A percentile compares a stretch with the other conserved stretches of the same genome.
Evolutionary conservation across 257 asterid species (phyloP).

Genomic region (Echites panduratus): DNA sequence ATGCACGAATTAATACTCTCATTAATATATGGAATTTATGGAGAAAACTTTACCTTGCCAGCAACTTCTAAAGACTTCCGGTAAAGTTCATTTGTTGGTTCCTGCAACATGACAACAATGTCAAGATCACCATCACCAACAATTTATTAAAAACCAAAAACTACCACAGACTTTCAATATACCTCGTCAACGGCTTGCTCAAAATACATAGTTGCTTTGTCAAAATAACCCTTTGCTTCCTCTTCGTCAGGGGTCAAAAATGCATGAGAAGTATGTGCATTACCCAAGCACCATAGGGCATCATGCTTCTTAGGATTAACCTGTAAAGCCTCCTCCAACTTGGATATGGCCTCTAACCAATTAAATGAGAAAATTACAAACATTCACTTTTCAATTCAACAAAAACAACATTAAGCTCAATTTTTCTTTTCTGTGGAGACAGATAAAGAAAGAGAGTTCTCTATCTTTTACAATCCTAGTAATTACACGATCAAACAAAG

Average conservation of each 20-base stretch:
- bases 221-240: constrained; percentile 58
- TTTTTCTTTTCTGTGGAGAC: not conserved
- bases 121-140: not conserved
- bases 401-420: not conserved
- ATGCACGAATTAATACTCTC: not conserved
- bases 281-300: constrained; percentile 84
- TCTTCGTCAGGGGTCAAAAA: constrained; percentile 63
- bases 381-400: not conserved
- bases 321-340: constrained; percentile 76
- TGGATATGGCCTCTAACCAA: constrained; percentile 60
- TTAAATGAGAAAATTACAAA: not conserved
- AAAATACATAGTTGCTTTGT: constrained; percentile 51
- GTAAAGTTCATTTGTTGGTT: constrained; percentile 72
- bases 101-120: constrained; percentile 41
- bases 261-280: constrained; percentile 74
- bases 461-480: not conserved
- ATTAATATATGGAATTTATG: not conserved
- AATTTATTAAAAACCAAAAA: constrained; percentile 9
- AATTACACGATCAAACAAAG: not conserved
- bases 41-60: constrained; percentile 48
- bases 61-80: constrained; percentile 72
- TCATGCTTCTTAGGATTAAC: constrained; percentile 67
- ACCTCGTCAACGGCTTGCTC: constrained; percentile 74
- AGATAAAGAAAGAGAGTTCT: not conserved
- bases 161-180: constrained; percentile 7